Base-by-base conservation (phyloP, 805 yeast species). In the Lachancea sp. region DNA sequence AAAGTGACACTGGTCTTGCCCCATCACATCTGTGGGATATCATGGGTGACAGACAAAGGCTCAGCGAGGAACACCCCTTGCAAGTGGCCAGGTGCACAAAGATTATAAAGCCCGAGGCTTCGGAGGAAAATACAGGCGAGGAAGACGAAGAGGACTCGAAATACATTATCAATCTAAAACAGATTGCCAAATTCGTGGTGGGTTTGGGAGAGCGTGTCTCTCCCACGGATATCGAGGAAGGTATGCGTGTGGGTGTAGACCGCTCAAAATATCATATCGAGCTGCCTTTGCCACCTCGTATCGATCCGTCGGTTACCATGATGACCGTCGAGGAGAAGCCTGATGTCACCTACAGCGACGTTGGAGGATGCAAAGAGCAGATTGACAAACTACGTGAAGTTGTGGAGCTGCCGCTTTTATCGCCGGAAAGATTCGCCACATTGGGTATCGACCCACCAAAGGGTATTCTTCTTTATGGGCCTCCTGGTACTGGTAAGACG, bases 281-380 rank as follows among this genome's bases (percentile, higher is more conserved):
- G 73, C 74, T 93, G 59, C 99, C 99, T 26, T 74, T 93, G 53
- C 99, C 99, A 10, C 99, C 99, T 45, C 76, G 95, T 61, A 93
- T 93, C 63, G 99, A 93, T 66, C 98, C 99, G 12, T 78, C 89
- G 33, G 99, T 93, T 44, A 93, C 99, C 6, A 93, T 93, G 99
- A 93, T 93, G 99, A 91, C 98, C 1, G 99, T 93, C 39, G 99
- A 93, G 68, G 99, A 93, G 69, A 93, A 93, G 67, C 99, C 99
- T 12, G 99, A 93, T 68, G 98, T 93, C 32, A 93, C 99, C 1
- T 93, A 93, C 67, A 86, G 95, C 50, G 99, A 93, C 65, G 90
- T 93, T 51, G 99, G 99, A 57, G 99, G 99, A 32, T 88, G 96
- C 66, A 93, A 93, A 72, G 98, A 93, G 51, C 99, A 93, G 67